Percentiles rank a stretch among this genome's conserved stretches.
Conservation (phyloP, 139 green algal genomes). For the Nannochloris sp. region DNA sequence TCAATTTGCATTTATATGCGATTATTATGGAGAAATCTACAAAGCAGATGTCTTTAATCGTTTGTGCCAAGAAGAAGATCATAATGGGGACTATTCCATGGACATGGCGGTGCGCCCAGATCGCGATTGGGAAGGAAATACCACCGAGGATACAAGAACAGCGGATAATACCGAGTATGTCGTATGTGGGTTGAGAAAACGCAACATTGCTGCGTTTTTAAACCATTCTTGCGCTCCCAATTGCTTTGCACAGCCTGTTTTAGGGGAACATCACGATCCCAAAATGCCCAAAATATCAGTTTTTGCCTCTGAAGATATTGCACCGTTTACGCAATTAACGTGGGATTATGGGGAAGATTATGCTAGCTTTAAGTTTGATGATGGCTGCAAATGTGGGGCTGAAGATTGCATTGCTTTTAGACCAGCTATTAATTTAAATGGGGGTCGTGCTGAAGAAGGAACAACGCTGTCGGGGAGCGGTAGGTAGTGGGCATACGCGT, state of each 20-base stretch:
- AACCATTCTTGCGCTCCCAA: constrained; percentile 33
- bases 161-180: background rate
- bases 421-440: too few relatives aligned
- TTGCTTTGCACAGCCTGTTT: constrained; percentile 37
- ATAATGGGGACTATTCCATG: constrained; percentile 24
- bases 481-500: too few relatives aligned
- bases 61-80: background rate
- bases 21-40: constrained; percentile 25
- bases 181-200: constrained; percentile 7
- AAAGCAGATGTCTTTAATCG: constrained; percentile 9
- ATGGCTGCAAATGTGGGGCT: constrained; percentile 16
- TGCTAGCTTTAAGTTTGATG: background rate
- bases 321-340: constrained; percentile 33
- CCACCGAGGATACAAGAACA: background rate
- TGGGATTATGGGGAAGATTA: constrained; percentile 29
- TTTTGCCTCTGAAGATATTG: constrained; percentile 29
- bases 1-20: constrained; percentile 20
- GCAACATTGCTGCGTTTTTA: constrained; percentile 18
- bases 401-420: constrained; percentile 6
- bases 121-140: constrained; percentile 11
- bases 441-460: too few relatives aligned
- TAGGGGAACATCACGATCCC: constrained; percentile 24
- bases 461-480: too few relatives aligned
- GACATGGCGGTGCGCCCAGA: constrained; percentile 14
- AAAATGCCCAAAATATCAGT: constrained; percentile 7